Base-by-base conservation (phyloP, 495 filamentous ascomycete genomes). In the Penicillium crystallinum region DNA sequence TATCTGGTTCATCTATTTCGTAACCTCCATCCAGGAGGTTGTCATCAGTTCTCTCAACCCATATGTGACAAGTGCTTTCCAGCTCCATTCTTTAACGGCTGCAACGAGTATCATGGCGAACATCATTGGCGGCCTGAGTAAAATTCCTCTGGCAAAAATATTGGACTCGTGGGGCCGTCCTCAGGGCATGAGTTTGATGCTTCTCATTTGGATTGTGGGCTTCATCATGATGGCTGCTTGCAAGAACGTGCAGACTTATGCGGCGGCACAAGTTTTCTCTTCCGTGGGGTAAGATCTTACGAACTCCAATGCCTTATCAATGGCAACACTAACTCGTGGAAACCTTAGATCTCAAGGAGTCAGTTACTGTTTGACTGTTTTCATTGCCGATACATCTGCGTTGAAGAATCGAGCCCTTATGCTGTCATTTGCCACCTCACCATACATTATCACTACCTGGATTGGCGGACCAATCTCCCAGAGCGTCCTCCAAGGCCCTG, bases 121-220 rank as follows among this genome's bases (percentile, higher is more conserved):
- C 19, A 52, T 88, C 35, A 80, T 87, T 52, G 79, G 77, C 25
- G 56, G 55, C 81, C 81, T 58, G 63, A 86, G 50, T 59, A 73
- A 49, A 81, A 85, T 87, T 39, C 77, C 84, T 3, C 71, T 87
- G 31, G 84, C 82, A 36, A 88, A 88, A 63, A 66, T 88, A 21
- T 70, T 87, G 45, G 82, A 87, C 58, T 68, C 84, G 18, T 88
- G 78, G 74, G 85, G 84, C 33, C 61, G 80, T 56, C 54, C 79
- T 59, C 57, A 77, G 29, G 71, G 70, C 33, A 85, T 83, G 52
- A 75, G 62, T 8, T 30, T 79, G 39, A 65, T 68, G 59, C 51
- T 76, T 6, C 42, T 56, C 21, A 56, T 69, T 43, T 55, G 63
- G 22, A 69, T 68, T 1, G 29, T 77, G 21, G 77, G 75, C 1